Percentiles rank a stretch among this genome's conserved stretches.
Conservation (phyloP, 345 rosid species). For the Cardamine chenopodiifolia region DNA sequence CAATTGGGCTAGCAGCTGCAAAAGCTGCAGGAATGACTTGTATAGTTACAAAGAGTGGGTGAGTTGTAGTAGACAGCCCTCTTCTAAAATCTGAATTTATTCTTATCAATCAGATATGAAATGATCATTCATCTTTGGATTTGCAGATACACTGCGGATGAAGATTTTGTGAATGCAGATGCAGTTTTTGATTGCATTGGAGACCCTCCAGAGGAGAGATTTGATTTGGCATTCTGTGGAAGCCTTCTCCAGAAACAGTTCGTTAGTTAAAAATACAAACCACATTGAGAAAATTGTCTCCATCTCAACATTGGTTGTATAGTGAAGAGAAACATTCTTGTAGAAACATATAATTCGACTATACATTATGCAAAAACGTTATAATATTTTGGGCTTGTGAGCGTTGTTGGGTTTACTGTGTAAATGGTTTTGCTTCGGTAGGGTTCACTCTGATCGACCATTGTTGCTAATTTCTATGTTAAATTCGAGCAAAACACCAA, state of each 20-base stretch:
- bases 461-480: not conserved
- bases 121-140: not conserved
- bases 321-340: not conserved
- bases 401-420: not conserved
- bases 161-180: constrained; percentile 85
- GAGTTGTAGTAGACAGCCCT: no score
- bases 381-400: constrained; percentile 1
- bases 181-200: constrained; percentile 93
- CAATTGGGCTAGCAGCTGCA: constrained; percentile 92
- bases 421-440: not conserved
- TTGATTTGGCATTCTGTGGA: constrained; percentile 79
- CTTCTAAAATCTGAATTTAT: not conserved
- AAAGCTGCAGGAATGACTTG: constrained; percentile 98
- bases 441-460: not conserved
- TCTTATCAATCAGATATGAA: not conserved
- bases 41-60: constrained; percentile 92
- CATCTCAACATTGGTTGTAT: constrained; percentile 13
- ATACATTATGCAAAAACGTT: not conserved
- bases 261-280: constrained; percentile 46
- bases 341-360: not conserved
- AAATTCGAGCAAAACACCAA: not conserved
- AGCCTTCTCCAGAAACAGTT: constrained; percentile 81
- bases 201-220: constrained; percentile 89
- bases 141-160: constrained; percentile 82
- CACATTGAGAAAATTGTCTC: not conserved